phyloP scores from a whole-genome alignment of 2,329 filamentous ascomycete species.

The Grosmannia penicillata region DNA sequence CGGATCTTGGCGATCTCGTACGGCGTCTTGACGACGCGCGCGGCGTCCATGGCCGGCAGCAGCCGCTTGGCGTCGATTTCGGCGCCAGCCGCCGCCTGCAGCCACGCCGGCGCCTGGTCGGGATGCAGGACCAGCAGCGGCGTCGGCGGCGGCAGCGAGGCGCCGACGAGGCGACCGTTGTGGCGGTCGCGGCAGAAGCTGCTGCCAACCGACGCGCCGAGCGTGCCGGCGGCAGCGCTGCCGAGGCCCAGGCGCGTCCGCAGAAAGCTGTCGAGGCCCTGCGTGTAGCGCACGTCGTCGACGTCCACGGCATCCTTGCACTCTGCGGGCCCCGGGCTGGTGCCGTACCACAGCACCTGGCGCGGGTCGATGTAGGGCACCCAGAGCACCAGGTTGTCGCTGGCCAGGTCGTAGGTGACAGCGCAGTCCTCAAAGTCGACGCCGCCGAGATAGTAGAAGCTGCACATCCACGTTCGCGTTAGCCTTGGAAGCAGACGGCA shows the following conservation, averaged over 20 bases:
- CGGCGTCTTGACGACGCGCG: conserved; percentile 69
- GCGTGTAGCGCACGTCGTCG: conserved; percentile 51
- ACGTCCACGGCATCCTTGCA: conserved; percentile 50
- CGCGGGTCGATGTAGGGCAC: conserved; percentile 53
- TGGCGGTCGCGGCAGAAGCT: conserved; percentile 8
- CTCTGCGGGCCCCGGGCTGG: conserved; percentile 43
- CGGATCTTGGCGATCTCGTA: conserved; percentile 75
- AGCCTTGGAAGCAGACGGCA: background rate
- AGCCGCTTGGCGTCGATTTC: conserved; percentile 37
- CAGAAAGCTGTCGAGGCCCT: conserved; percentile 33
- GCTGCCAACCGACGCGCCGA: conserved; percentile 2
- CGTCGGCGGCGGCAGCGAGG: conserved; percentile 8
- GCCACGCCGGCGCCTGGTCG: conserved; percentile 13
- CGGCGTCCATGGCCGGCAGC: conserved; percentile 59
- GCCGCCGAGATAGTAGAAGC: conserved; percentile 45
- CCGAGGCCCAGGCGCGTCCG: conserved; percentile 22
- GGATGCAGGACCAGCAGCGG: conserved; percentile 29
- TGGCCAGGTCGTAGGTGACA: conserved; percentile 40
- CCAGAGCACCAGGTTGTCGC: conserved; percentile 55
- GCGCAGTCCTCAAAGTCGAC: conserved; percentile 38
- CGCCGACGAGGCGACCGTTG: conserved; percentile 10
- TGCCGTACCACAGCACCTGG: conserved; percentile 49
- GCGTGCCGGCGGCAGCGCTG: background rate
- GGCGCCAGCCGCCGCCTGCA: background rate
- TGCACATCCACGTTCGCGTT: conserved; percentile 12